A percentile compares a stretch with the other conserved stretches of the same genome.
phyloP scores from a whole-genome alignment of 2,329 filamentous ascomycete genomes.

The Drechslerella coelobrocha region DNA sequence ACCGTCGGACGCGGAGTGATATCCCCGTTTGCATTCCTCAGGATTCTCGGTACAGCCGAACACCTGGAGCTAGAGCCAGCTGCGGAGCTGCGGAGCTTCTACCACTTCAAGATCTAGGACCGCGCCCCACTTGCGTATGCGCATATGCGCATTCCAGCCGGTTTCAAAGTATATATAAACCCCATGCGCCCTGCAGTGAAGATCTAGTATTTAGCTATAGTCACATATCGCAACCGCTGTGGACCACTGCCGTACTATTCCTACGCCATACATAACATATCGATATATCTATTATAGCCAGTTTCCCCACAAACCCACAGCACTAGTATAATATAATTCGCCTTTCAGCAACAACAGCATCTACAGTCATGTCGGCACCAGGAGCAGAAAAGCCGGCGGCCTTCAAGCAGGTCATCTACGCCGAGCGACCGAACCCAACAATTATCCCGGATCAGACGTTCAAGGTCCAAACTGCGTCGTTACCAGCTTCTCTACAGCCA shows the following conservation, averaged over 20 bases:
- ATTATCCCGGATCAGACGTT: conserved; percentile 74
- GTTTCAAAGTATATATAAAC: conserved; percentile 24
- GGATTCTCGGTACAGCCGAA: conserved; percentile 42
- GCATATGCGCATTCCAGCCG: not conserved
- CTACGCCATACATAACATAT: too few relatives aligned
- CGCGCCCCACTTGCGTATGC: too few relatives aligned
- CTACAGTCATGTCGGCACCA: not conserved
- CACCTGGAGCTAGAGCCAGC: conserved; percentile 6
- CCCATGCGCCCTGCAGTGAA: not conserved
- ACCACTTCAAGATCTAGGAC: conserved; percentile 21
- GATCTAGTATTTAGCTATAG: too few relatives aligned
- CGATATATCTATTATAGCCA: too few relatives aligned
- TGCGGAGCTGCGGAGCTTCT: conserved; percentile 44
- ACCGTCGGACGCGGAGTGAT: too few relatives aligned
- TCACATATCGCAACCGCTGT: too few relatives aligned
- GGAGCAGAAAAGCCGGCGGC: conserved; percentile 54
- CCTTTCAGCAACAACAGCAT: not conserved
- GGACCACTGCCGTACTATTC: too few relatives aligned
- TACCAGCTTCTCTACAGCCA: conserved; percentile 62
- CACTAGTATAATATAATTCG: too few relatives aligned
- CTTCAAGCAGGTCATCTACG: conserved; percentile 65
- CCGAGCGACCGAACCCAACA: conserved; percentile 67
- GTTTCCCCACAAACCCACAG: too few relatives aligned
- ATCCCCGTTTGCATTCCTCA: not conserved
- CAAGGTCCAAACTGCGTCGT: conserved; percentile 62